These are phyloP conservation scores for Beauveria brongniartii DNA, from an alignment of 2,329 filamentous ascomycete species.

Conservation along the genomic window DNA sequence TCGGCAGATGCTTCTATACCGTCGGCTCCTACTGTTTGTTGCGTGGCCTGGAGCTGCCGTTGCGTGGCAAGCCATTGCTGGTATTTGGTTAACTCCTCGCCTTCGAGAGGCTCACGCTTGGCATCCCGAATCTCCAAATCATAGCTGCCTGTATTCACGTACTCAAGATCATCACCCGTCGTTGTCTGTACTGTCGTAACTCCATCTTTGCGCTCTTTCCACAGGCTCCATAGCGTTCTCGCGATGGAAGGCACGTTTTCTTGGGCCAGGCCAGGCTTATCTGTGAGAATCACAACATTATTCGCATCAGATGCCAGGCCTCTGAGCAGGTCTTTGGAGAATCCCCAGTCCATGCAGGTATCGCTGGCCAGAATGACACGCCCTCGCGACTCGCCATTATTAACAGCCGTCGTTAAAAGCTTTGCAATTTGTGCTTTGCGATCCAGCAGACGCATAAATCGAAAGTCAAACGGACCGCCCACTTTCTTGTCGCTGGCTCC, in stretches of 20 bases:
- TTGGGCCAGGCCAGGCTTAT: slow-evolving; percentile 47
- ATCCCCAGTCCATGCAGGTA: slow-evolving; percentile 86
- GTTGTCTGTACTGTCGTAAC: slow-evolving; percentile 48
- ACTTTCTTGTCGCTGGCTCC: slow-evolving; percentile 43
- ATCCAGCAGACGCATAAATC: slow-evolving; percentile 75
- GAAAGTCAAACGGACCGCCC: slow-evolving; percentile 80
- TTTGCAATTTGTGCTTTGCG: slow-evolving; percentile 71
- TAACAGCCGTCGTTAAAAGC: slow-evolving; percentile 43
- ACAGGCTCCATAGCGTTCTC: slow-evolving; percentile 71
- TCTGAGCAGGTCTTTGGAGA: slow-evolving; percentile 73
- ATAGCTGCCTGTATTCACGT: slow-evolving; percentile 57
- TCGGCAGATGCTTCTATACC: slow-evolving; percentile 63
- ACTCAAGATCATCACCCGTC: slow-evolving; percentile 52
- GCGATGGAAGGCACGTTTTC: slow-evolving; percentile 51
- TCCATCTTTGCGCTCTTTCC: slow-evolving; percentile 59
- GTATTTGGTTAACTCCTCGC: slow-evolving; percentile 71
- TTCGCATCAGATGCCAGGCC: slow-evolving; percentile 65
- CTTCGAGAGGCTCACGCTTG: slow-evolving; percentile 58
- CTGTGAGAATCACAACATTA: slow-evolving; percentile 83
- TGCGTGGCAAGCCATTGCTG: slow-evolving; percentile 90
- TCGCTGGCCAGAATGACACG: slow-evolving; percentile 89
- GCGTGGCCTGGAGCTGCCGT: slow-evolving; percentile 74
- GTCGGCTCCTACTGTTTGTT: slow-evolving; percentile 60
- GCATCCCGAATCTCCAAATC: slow-evolving; percentile 54
- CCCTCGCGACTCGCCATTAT: slow-evolving; percentile 37